These are phyloP conservation scores for Leishmania major DNA, from an alignment of 208 protist species.

Conservation along the genomic window DNA sequence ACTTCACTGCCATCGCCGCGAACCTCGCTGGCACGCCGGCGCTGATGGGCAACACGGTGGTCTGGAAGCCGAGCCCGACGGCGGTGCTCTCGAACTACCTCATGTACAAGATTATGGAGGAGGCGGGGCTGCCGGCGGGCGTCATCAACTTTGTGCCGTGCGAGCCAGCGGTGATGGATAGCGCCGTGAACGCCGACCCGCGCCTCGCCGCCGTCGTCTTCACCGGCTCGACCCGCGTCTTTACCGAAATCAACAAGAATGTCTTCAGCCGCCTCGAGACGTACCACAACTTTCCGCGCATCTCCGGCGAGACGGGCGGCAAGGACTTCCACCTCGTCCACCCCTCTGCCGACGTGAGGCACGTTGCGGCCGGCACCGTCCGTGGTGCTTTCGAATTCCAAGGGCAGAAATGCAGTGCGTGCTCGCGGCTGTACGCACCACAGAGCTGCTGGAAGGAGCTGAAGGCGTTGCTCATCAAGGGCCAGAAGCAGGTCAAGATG, in stretches of 20 bases:
- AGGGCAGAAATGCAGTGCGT: conserved; percentile 98
- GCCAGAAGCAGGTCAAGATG: conserved; percentile 93
- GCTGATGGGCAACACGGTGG: conserved; percentile 96
- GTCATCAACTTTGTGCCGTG: conserved; percentile 96
- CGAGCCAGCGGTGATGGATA: conserved; percentile 73
- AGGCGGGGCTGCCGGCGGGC: conserved; percentile 95
- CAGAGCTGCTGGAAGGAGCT: conserved; percentile 88
- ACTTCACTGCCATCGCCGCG: conserved; percentile 98
- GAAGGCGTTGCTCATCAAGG: conserved; percentile 80
- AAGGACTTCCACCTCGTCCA: conserved; percentile 98
- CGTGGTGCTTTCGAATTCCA: conserved; percentile 97
- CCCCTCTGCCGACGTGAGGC: conserved; percentile 85
- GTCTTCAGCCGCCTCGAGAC: conserved; percentile 90
- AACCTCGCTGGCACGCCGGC: conserved; percentile 96
- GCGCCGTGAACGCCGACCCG: conserved; percentile 69
- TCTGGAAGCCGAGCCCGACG: conserved; percentile 96
- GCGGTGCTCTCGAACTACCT: conserved; percentile 94
- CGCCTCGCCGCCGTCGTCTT: conserved; percentile 95
- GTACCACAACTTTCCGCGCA: conserved; percentile 94
- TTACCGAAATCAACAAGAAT: conserved; percentile 92
- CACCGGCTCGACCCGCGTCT: conserved; percentile 95
- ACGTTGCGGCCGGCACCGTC: conserved; percentile 84
- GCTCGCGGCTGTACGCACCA: conserved; percentile 94
- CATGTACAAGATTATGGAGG: conserved; percentile 93
- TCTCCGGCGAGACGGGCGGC: conserved; percentile 97